These are phyloP conservation scores for Gaertneriomyces semiglobifer DNA, from an alignment of 192 early-diverging fungal species.

Conservation along the genomic window DNA sequence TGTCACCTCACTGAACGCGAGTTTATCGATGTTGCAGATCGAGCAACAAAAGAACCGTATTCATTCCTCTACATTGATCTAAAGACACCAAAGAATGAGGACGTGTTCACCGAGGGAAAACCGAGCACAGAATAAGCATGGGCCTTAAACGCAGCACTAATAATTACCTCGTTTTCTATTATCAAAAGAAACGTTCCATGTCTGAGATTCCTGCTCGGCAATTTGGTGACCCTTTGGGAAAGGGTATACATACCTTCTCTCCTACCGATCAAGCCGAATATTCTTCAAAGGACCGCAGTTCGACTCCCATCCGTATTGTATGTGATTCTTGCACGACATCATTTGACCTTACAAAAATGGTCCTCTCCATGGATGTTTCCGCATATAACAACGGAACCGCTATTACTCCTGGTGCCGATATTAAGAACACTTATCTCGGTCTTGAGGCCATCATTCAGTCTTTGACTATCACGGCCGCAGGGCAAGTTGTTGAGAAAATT, in stretches of 20 bases:
- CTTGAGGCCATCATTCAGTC: constrained; percentile 4
- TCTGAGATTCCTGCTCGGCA: too few relatives aligned
- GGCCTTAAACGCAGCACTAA: too few relatives aligned
- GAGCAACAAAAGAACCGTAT: not conserved
- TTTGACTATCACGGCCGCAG: not conserved
- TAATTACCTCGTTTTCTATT: too few relatives aligned
- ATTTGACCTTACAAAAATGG: constrained; percentile 1
- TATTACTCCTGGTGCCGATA: too few relatives aligned
- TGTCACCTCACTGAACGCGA: not conserved
- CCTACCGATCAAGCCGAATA: not conserved
- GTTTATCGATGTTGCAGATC: not conserved
- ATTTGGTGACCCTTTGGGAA: not conserved
- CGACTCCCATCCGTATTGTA: constrained; percentile 6
- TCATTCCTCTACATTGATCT: constrained; percentile 11
- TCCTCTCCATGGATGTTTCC: constrained; percentile 8
- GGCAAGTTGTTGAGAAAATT: constrained; percentile 5
- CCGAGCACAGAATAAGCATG: too few relatives aligned
- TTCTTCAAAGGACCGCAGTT: not conserved
- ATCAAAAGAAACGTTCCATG: too few relatives aligned
- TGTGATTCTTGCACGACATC: not conserved
- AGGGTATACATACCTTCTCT: not conserved
- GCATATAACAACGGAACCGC: not conserved
- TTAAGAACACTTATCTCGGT: too few relatives aligned
- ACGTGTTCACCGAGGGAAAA: not conserved
- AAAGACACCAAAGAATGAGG: not conserved